Percentiles rank a stretch among this genome's conserved stretches.
Conservation (phyloP, 1,284 basidiomycete species). For the Coriolopsis trogii region DNA sequence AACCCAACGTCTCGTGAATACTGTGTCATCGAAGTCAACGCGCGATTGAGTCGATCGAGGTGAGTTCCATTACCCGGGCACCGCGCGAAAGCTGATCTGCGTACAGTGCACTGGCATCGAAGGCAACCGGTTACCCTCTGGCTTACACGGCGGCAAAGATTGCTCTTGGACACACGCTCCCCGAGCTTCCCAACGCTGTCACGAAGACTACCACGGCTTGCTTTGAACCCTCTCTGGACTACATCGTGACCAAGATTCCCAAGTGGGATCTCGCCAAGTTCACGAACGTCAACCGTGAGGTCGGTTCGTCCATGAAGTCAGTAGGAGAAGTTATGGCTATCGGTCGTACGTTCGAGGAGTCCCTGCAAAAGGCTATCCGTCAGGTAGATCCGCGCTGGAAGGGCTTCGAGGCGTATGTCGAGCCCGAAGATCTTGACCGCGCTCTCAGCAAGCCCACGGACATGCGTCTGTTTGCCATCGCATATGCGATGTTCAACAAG, state of each 20-base stretch:
- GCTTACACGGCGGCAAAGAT: conserved; percentile 99
- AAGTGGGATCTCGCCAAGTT: conserved; percentile 99
- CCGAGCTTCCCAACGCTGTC: conserved; percentile 97
- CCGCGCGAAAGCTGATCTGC: conserved; percentile 53
- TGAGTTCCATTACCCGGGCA: conserved; percentile 46
- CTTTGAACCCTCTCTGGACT: conserved; percentile 99
- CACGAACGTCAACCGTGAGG: conserved; percentile 87
- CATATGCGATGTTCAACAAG: conserved; percentile 96
- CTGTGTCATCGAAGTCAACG: conserved; percentile 98
- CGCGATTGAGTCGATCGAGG: conserved; percentile 61
- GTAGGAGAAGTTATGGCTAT: conserved; percentile 99
- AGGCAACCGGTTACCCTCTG: conserved; percentile 98
- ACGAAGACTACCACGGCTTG: conserved; percentile 99
- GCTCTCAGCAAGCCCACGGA: conserved; percentile 83
- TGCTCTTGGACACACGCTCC: conserved; percentile 97
- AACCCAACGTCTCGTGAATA: conserved; percentile 94
- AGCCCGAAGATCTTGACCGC: conserved; percentile 83
- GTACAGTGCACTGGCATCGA: conserved; percentile 86
- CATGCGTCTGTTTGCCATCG: conserved; percentile 95
- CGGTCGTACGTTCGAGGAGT: conserved; percentile 98
- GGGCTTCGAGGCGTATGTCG: conserved; percentile 81
- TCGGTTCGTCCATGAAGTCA: conserved; percentile 98
- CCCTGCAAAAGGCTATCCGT: conserved; percentile 97
- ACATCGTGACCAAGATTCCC: conserved; percentile 99
- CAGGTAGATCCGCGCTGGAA: conserved; percentile 94